Evolutionary conservation across 371 early-diverging fungal species (phyloP).

Genomic region (Syncephalis plumigaleata): DNA sequence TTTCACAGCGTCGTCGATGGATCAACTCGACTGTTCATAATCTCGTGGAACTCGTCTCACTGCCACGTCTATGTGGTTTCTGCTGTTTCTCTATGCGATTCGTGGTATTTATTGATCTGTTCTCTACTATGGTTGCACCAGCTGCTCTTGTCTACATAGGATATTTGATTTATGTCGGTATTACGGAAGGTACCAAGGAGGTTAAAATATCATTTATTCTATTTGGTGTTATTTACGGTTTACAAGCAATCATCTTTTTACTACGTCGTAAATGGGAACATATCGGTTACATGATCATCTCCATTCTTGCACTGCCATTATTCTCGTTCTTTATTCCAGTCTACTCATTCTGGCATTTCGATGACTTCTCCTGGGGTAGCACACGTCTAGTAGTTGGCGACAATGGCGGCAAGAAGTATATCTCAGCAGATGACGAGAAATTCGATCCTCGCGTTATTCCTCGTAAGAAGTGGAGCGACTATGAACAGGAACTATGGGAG

Average conservation of each 20-base stretch:
- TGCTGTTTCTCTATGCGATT: slow-evolving; percentile 96
- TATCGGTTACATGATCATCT: slow-evolving; percentile 77
- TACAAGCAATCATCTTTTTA: slow-evolving; percentile 25
- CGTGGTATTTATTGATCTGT: slow-evolving; percentile 76
- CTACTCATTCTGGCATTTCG: slow-evolving; percentile 85
- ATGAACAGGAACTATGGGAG: slow-evolving; percentile 34
- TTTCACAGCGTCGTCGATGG: slow-evolving; percentile 85
- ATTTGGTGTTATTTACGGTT: slow-evolving; percentile 27
- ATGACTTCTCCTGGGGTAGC: slow-evolving; percentile 79
- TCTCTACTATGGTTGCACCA: slow-evolving; percentile 84
- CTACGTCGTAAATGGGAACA: slow-evolving; percentile 30
- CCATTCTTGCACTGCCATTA: slow-evolving; percentile 45
- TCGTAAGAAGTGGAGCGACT: slow-evolving; percentile 45
- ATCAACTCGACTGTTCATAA: slow-evolving; percentile 98
- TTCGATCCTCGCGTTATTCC: slow-evolving; percentile 53
- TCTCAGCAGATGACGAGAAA: slow-evolving; percentile 28
- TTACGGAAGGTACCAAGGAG: slow-evolving; percentile 27
- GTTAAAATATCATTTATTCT: slow-evolving; percentile 34
- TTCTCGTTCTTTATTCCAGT: slow-evolving; percentile 45
- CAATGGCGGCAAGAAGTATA: slow-evolving; percentile 27
- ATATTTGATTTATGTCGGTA: slow-evolving; percentile 47
- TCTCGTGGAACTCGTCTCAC: slow-evolving; percentile 71
- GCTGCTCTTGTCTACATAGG: slow-evolving; percentile 73
- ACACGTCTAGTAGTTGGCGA: slow-evolving; percentile 62
- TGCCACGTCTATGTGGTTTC: slow-evolving; percentile 86